These are phyloP conservation scores for Xylaria sp. DNA, from an alignment of 2,329 filamentous ascomycete genomes.

Conservation along the genomic window DNA sequence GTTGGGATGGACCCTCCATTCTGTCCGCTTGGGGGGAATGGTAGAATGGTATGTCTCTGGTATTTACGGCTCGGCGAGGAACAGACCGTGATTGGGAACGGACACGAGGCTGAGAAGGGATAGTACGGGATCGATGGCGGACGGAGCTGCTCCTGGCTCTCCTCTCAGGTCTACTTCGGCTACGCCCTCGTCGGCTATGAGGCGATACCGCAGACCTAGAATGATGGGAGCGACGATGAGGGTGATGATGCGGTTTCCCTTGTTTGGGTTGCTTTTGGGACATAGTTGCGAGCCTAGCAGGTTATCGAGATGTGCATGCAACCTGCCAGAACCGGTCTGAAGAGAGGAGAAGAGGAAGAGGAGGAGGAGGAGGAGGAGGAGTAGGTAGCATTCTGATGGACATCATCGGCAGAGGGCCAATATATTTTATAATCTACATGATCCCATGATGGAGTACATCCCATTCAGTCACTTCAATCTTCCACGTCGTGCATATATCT, in stretches of 20 bases:
- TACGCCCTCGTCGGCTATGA: conserved; percentile 12
- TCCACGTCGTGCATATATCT: conserved; percentile 17
- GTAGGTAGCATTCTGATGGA: neutral
- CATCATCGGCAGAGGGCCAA: neutral
- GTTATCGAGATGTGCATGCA: neutral
- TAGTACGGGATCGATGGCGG: neutral
- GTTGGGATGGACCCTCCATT: conserved; percentile 12
- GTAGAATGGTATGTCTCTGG: conserved; percentile 20
- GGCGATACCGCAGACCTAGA: conserved; percentile 1
- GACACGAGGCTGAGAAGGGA: neutral
- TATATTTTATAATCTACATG: conserved; percentile 10
- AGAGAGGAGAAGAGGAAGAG: neutral
- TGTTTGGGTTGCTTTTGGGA: conserved; percentile 9
- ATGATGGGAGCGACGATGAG: conserved; percentile 3
- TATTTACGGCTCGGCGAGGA: conserved; percentile 1
- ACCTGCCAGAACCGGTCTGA: neutral
- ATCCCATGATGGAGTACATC: neutral
- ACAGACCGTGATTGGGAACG: conserved; percentile 14
- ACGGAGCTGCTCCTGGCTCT: conserved; percentile 21
- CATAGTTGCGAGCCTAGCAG: conserved; percentile 13
- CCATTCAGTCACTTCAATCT: conserved; percentile 1
- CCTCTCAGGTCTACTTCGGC: conserved; percentile 14
- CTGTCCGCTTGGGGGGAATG: conserved; percentile 11
- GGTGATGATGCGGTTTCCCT: conserved; percentile 7
- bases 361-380: neutral